Percentiles rank a stretch among this genome's conserved stretches.
Conservation (phyloP, 176 grass and related monocot species). For the Tillandsia fasciculata region DNA sequence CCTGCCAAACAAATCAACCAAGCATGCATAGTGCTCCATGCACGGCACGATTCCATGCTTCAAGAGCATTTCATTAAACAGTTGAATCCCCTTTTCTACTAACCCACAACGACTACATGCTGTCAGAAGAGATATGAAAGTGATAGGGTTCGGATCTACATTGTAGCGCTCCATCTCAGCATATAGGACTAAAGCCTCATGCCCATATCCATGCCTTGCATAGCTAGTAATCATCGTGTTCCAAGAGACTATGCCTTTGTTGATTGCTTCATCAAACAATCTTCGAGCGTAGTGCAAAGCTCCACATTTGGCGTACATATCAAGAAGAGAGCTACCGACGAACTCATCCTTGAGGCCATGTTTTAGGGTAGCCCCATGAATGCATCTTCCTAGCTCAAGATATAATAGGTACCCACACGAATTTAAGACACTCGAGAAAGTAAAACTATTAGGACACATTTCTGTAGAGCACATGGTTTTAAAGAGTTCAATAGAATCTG, state of each 20-base stretch:
- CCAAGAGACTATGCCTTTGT: slow-evolving; percentile 25
- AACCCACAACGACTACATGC: slow-evolving; percentile 32
- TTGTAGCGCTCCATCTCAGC: slow-evolving; percentile 14
- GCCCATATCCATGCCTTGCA: slow-evolving; percentile 30
- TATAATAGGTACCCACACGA: slow-evolving; percentile 26
- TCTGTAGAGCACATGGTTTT: slow-evolving; percentile 23
- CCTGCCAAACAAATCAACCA: slow-evolving; percentile 39
- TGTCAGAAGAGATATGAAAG: slow-evolving; percentile 38
- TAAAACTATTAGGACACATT: slow-evolving; percentile 23
- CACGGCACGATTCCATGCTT: slow-evolving; percentile 22
- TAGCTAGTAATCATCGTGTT: slow-evolving; percentile 38
- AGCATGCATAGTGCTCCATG: slow-evolving; percentile 35
- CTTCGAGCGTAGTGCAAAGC: slow-evolving; percentile 20
- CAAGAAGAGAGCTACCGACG: slow-evolving; percentile 27
- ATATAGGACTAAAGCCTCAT: slow-evolving; percentile 28
- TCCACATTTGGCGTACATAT: slow-evolving; percentile 33
- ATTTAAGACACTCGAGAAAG: slow-evolving; percentile 36
- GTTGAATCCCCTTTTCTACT: slow-evolving; percentile 20
- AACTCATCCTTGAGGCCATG: slow-evolving; percentile 24
- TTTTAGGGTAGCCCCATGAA: slow-evolving; percentile 27
- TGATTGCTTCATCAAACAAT: slow-evolving; percentile 21
- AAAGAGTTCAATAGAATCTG: slow-evolving; percentile 28
- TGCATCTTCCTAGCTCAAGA: slow-evolving; percentile 22
- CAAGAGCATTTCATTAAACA: slow-evolving; percentile 33
- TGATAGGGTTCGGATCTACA: slow-evolving; percentile 25